A percentile compares a stretch with the other conserved stretches of the same genome.
These are phyloP conservation scores for Backusella tuberculispora DNA, from an alignment of 192 early-diverging fungal genomes.

Conservation along the genomic window DNA sequence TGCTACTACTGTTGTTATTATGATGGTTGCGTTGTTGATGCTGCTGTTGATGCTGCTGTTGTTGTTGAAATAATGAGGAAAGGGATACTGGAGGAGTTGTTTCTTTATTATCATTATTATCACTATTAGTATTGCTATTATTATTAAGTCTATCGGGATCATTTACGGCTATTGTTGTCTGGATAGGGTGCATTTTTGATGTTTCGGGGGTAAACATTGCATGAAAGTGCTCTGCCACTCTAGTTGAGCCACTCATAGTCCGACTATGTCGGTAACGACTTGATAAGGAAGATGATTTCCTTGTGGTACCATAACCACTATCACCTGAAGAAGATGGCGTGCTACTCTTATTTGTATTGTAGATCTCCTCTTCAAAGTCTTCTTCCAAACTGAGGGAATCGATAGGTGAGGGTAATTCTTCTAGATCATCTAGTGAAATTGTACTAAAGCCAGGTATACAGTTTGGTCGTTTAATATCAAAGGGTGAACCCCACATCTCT, in stretches of 20 bases:
- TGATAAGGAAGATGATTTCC: conserved; percentile 13
- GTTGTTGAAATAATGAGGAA: not conserved
- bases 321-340: conserved; percentile 23
- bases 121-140: not conserved
- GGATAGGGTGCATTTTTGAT: not conserved
- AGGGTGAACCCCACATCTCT: not conserved
- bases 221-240: conserved; percentile 5
- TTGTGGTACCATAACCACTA: conserved; percentile 23
- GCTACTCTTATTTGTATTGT: conserved; percentile 14
- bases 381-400: not conserved
- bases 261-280: not conserved
- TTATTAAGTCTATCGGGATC: not conserved
- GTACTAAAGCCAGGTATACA: conserved; percentile 20
- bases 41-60: not conserved
- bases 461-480: conserved; percentile 17
- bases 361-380: conserved; percentile 6
- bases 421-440: not conserved
- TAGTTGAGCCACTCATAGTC: not conserved
- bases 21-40: too few relatives aligned
- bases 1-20: not conserved
- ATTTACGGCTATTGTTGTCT: not conserved
- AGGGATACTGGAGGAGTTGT: not conserved
- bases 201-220: conserved; percentile 1
- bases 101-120: not conserved
- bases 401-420: conserved; percentile 6